Conservation (phyloP, 176 grass and related monocot species). For the Aegilops tauschii region DNA sequence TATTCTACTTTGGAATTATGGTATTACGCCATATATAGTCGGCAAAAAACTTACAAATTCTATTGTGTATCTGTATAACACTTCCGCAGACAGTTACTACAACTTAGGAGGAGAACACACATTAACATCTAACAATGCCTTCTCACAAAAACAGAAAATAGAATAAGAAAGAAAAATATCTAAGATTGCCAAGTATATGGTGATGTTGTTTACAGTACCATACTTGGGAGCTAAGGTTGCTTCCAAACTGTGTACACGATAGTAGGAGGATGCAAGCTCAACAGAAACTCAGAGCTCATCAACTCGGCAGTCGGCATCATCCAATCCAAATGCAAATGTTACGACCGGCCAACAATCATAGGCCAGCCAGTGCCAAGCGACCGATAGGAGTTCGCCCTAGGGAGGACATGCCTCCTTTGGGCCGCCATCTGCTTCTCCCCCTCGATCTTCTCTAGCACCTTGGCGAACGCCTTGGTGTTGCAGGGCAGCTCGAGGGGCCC, state of each 20-base stretch:
- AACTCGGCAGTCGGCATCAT: neutral
- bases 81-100: neutral
- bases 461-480: conserved; percentile 35
- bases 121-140: neutral
- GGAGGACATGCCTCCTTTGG: conserved; percentile 10
- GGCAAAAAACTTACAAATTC: neutral
- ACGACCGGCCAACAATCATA: neutral
- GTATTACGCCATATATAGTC: neutral
- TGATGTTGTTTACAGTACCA: neutral
- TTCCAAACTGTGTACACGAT: neutral
- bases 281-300: conserved; percentile 14
- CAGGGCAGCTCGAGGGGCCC: conserved; percentile 59
- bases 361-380: conserved; percentile 2
- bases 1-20: neutral
- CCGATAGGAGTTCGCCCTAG: conserved; percentile 20
- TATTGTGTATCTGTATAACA: neutral
- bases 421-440: neutral
- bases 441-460: conserved; percentile 48
- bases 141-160: too few species aligned
- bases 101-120: neutral
- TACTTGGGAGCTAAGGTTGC: neutral
- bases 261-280: neutral
- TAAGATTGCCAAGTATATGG: neutral
- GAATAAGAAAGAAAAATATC: neutral
- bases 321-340: neutral